Evolutionary conservation across 805 yeast species (phyloP), one percentile per base, ranked within the genome.

Genomic region (Pichia nanzhaoensis): DNA sequence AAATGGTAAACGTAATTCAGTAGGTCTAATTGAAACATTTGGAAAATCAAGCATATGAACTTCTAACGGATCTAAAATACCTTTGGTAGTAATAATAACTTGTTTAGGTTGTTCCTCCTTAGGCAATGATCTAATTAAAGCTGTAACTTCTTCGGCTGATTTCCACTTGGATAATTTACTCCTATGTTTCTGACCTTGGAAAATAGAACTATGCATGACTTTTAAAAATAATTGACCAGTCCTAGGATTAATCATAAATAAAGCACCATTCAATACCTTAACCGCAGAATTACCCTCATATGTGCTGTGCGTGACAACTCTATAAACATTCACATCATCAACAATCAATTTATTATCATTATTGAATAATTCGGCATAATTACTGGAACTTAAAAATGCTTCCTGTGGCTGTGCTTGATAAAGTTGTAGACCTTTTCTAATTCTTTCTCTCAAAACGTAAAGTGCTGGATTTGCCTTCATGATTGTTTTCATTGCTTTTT

Each of bases 21-120:
- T 83, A 2, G 95, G 87, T 43, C 97, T 75, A 30, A 93, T 84
- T 0, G 91, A 76, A 41, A 89, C 83, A 61, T 88, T 89, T 17
- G 97, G 96, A 71, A 90, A 93, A 61, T 93, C 98, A 44, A 91
- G 74, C 95, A 93, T 86, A 56, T 93, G 98, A 30, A 89, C 97
- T 57, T 91, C 97, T 42, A 93, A 67, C 3, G 99, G 98, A 68
- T 93, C 99, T 48, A 85, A 58, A 73, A 93, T 83, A 13, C 95
- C 95, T 56, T 85, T 87, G 55, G 98, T 71, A 0, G 96, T 85
- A 9, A 87, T 90, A 58, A 93, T 84, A 48, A 93, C 68, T 63
- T 90, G 96, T 56, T 84, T 84, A 2, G 99, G 99, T 57, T 89
- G 96, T 64, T 93, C 96, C 56, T 91, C 97, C 44, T 79, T 73